Percentiles rank a stretch among this genome's conserved stretches.
These are phyloP conservation scores for Candida insectalens DNA, from an alignment of 805 yeast species.

Conservation along the genomic window DNA sequence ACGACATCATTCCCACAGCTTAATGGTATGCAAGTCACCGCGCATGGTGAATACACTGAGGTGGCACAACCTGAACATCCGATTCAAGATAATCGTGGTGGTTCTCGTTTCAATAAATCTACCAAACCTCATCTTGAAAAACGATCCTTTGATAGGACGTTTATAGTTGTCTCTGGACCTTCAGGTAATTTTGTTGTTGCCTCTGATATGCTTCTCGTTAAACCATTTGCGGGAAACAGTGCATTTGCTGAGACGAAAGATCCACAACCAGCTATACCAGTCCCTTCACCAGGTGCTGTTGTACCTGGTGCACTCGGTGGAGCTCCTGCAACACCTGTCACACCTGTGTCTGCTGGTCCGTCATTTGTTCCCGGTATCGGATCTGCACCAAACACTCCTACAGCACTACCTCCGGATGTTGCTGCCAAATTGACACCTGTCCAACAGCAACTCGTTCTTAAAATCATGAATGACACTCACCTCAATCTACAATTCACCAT, in stretches of 20 bases:
- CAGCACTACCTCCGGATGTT: conserved; percentile 41
- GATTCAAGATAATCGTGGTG: conserved; percentile 6
- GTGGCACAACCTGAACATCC: conserved; percentile 24
- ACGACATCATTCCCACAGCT: conserved; percentile 62
- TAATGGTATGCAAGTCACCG: conserved; percentile 63
- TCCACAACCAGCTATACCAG: neutral
- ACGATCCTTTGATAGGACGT: conserved; percentile 80
- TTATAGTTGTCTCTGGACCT: conserved; percentile 63
- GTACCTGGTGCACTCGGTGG: neutral
- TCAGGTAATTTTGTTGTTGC: conserved; percentile 73
- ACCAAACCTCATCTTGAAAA: conserved; percentile 31
- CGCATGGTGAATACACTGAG: conserved; percentile 86
- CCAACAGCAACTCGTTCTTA: conserved; percentile 58
- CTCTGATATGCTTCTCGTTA: conserved; percentile 67
- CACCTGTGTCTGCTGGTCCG: conserved; percentile 7
- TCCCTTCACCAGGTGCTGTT: neutral
- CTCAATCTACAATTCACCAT: conserved; percentile 71
- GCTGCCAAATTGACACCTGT: conserved; percentile 36
- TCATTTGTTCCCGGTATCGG: conserved; percentile 1
- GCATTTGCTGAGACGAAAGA: conserved; percentile 37
- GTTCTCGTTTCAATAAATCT: conserved; percentile 17
- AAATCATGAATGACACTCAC: conserved; percentile 61
- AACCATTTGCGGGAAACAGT: conserved; percentile 44
- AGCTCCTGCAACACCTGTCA: conserved; percentile 7
- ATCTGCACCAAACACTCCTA: conserved; percentile 6